Percentiles rank a stretch among this genome's conserved stretches.
phyloP scores from a whole-genome alignment of 169 alveolate species.

The Cryptosporidium sp. region DNA sequence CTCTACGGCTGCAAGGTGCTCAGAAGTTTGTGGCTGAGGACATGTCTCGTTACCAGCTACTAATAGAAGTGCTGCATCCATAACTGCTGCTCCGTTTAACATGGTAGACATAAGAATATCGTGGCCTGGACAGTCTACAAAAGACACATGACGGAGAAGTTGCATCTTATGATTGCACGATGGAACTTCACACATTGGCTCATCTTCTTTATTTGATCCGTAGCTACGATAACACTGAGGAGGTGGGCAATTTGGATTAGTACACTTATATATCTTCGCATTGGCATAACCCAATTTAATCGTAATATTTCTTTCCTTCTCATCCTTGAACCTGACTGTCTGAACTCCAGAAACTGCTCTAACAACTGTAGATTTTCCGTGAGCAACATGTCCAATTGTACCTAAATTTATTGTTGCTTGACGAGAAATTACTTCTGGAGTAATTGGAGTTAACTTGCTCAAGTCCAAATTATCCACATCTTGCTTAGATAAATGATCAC shows the following conservation, averaged over 20 bases:
- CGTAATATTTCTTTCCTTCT: slow-evolving; percentile 97
- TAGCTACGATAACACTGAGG: slow-evolving; percentile 95
- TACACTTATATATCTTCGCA: slow-evolving; percentile 98
- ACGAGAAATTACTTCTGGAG: slow-evolving; percentile 98
- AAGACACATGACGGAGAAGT: slow-evolving; percentile 95
- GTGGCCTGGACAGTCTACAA: slow-evolving; percentile 99
- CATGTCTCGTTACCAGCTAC: slow-evolving; percentile 96
- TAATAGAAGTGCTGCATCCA: slow-evolving; percentile 98
- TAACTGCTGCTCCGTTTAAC: slow-evolving; percentile 99
- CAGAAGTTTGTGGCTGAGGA: slow-evolving; percentile 99
- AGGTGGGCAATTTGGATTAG: slow-evolving; percentile 95
- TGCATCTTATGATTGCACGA: slow-evolving; percentile 88
- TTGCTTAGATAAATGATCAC: slow-evolving; percentile 79
- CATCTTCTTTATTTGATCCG: slow-evolving; percentile 92
- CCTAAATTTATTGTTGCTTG: slow-evolving; percentile 99
- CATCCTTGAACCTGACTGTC: slow-evolving; percentile 95
- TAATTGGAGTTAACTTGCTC: slow-evolving; percentile 94
- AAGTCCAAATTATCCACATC: slow-evolving; percentile 88
- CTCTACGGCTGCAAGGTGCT: slow-evolving; percentile 99
- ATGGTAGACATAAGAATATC: slow-evolving; percentile 99
- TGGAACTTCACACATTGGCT: slow-evolving; percentile 92
- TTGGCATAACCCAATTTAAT: slow-evolving; percentile 97
- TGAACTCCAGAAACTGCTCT: slow-evolving; percentile 97
- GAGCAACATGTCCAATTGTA: slow-evolving; percentile 99
- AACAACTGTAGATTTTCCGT: slow-evolving; percentile 99